phyloP scores from a whole-genome alignment of 192 early-diverging fungal genomes.

The Backusella tarrabulga region DNA sequence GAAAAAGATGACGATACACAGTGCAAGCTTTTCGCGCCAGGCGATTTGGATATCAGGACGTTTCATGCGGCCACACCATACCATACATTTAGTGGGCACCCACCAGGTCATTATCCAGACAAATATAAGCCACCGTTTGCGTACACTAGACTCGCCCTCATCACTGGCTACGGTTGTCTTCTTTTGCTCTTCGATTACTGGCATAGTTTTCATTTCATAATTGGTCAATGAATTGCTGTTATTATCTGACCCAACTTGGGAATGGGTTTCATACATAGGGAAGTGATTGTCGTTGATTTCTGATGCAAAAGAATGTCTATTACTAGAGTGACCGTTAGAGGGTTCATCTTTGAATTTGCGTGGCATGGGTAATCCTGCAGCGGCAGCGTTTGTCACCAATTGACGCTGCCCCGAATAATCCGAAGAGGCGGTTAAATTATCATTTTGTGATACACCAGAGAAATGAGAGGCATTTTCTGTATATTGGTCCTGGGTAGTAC shows the following conservation, averaged over 20 bases:
- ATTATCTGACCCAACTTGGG: slow-evolving; percentile 19
- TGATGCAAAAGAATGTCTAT: slow-evolving; percentile 30
- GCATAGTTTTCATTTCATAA: slow-evolving; percentile 14
- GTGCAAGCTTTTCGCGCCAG: slow-evolving; percentile 96
- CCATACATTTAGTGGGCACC: slow-evolving; percentile 73
- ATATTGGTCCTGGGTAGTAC: background rate
- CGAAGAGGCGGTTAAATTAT: slow-evolving; percentile 3
- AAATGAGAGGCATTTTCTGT: slow-evolving; percentile 21
- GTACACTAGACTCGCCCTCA: slow-evolving; percentile 40
- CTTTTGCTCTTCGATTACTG: slow-evolving; percentile 34
- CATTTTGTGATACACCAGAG: slow-evolving; percentile 20
- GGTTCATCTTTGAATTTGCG: slow-evolving; percentile 9
- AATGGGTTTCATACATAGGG: slow-evolving; percentile 17
- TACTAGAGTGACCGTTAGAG: slow-evolving; percentile 16
- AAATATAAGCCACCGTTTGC: slow-evolving; percentile 80
- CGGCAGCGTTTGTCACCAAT: slow-evolving; percentile 9
- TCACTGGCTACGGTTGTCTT: slow-evolving; percentile 21
- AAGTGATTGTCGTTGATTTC: slow-evolving; percentile 19
- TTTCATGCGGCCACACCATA: slow-evolving; percentile 75
- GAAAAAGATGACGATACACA: slow-evolving; percentile 85
- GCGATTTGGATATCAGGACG: slow-evolving; percentile 81
- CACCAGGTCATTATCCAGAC: slow-evolving; percentile 80
- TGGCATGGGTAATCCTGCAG: slow-evolving; percentile 19
- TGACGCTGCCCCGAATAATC: background rate
- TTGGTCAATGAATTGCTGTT: background rate